Evolutionary conservation across 1,284 basidiomycete species (phyloP).

Genomic region (Puccinia novopanici): DNA sequence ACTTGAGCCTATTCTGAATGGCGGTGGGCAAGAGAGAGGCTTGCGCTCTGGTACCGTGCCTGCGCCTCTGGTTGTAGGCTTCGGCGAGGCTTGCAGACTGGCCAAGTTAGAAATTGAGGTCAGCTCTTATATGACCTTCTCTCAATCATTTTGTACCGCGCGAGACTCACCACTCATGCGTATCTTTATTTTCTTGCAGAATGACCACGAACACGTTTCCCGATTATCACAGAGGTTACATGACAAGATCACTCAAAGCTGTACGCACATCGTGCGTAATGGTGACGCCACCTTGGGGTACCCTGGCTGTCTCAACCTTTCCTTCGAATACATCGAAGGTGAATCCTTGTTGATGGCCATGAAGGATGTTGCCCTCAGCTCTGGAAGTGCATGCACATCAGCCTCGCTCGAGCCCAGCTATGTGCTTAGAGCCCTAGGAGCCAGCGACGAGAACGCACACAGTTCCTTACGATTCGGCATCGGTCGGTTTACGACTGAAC

Average conservation of each 20-base stretch:
- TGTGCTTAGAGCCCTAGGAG: constrained; percentile 92
- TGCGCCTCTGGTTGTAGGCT: constrained; percentile 83
- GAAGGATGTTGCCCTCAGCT: constrained; percentile 97
- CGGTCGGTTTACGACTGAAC: constrained; percentile 96
- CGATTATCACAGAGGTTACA: constrained; percentile 80
- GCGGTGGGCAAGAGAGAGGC: constrained; percentile 96
- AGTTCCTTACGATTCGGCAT: constrained; percentile 97
- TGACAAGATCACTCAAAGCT: constrained; percentile 75
- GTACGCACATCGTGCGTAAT: constrained; percentile 90
- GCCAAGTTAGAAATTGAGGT: constrained; percentile 89
- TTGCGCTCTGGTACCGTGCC: constrained; percentile 90
- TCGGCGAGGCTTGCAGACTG: constrained; percentile 92
- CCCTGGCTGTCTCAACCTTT: constrained; percentile 90
- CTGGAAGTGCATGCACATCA: constrained; percentile 96
- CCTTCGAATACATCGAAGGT: constrained; percentile 95
- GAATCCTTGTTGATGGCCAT: constrained; percentile 97
- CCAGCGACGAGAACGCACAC: constrained; percentile 98
- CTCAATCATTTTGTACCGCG: not conserved
- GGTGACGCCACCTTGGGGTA: constrained; percentile 73
- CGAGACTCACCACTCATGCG: constrained; percentile 28
- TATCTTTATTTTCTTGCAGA: constrained; percentile 61
- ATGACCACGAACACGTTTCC: constrained; percentile 78
- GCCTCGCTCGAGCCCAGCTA: constrained; percentile 98
- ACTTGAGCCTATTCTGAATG: constrained; percentile 89
- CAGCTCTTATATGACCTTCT: constrained; percentile 61